These are phyloP conservation scores for Alternaria tenuissima DNA, from an alignment of 2,329 filamentous ascomycete species.

Conservation along the genomic window DNA sequence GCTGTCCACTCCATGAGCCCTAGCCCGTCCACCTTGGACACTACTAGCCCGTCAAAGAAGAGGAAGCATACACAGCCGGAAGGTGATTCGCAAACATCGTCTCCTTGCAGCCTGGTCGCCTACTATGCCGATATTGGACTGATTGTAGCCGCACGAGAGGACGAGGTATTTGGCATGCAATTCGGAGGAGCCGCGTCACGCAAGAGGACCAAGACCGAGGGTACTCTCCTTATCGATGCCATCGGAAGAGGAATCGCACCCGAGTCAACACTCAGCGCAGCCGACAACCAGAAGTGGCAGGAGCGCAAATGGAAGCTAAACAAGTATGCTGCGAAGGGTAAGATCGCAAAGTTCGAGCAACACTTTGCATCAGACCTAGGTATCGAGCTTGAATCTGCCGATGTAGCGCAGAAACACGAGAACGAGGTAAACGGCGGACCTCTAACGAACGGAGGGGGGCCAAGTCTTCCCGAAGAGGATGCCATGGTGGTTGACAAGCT, in stretches of 20 bases:
- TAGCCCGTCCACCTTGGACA: conserved; percentile 20
- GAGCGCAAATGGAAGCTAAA: conserved; percentile 48
- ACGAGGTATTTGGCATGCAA: conserved; percentile 72
- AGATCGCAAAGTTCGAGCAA: conserved; percentile 54
- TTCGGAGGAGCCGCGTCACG: conserved; percentile 43
- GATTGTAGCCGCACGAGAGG: conserved; percentile 70
- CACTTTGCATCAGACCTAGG: conserved; percentile 50
- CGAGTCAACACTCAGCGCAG: neutral
- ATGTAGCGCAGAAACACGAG: conserved; percentile 20
- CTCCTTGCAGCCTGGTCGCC: conserved; percentile 33
- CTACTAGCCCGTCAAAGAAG: conserved; percentile 49
- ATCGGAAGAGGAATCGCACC: conserved; percentile 68
- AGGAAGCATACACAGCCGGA: conserved; percentile 40
- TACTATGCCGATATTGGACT: conserved; percentile 73
- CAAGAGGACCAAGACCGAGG: conserved; percentile 49
- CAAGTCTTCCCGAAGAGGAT: conserved; percentile 29
- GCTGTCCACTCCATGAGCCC: conserved; percentile 50
- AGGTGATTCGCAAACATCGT: conserved; percentile 57
- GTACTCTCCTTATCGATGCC: conserved; percentile 74
- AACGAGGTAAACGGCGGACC: conserved; percentile 33
- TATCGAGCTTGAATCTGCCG: conserved; percentile 40
- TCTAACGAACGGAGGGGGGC: conserved; percentile 32
- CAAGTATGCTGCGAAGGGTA: conserved; percentile 44
- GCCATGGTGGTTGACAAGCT: conserved; percentile 26
- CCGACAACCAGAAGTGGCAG: conserved; percentile 37